phyloP scores from a whole-genome alignment of 2,329 filamentous ascomycete species.

The Albophoma yamanashiensis region DNA sequence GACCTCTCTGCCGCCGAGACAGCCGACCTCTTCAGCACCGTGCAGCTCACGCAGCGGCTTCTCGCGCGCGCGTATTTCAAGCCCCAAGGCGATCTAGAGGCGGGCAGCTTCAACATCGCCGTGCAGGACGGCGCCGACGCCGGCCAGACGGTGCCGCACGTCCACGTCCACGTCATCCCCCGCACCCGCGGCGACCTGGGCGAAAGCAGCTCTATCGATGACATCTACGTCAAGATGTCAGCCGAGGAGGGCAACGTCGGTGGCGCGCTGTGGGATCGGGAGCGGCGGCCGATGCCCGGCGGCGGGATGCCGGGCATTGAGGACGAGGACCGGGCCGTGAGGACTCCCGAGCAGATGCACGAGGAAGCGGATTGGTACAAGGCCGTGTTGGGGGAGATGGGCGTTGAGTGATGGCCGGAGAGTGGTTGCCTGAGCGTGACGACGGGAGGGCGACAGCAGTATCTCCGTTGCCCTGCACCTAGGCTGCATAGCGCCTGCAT shows the following conservation, averaged over 20 bases:
- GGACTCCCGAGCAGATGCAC: slow-evolving; percentile 66
- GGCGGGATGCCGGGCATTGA: slow-evolving; percentile 60
- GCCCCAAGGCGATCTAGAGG: slow-evolving; percentile 27
- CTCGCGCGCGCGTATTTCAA: slow-evolving; percentile 49
- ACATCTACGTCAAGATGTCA: slow-evolving; percentile 75
- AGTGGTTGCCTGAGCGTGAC: no score
- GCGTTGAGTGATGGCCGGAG: slow-evolving; percentile 9
- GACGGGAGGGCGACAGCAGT: background rate
- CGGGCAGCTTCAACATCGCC: slow-evolving; percentile 79
- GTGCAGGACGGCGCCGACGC: slow-evolving; percentile 88
- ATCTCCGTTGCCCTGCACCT: background rate
- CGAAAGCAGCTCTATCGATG: slow-evolving; percentile 38
- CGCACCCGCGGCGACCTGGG: slow-evolving; percentile 46
- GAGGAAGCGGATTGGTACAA: slow-evolving; percentile 63
- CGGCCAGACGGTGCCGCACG: slow-evolving; percentile 87
- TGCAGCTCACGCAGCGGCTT: slow-evolving; percentile 72
- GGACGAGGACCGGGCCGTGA: slow-evolving; percentile 55
- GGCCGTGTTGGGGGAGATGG: slow-evolving; percentile 33
- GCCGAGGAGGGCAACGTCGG: slow-evolving; percentile 77
- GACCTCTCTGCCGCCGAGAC: slow-evolving; percentile 65
- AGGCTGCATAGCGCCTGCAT: background rate
- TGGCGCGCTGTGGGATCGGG: slow-evolving; percentile 50
- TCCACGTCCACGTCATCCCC: slow-evolving; percentile 89
- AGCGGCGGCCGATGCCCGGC: slow-evolving; percentile 33
- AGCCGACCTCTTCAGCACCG: slow-evolving; percentile 74